phyloP scores from a whole-genome alignment of 441 rosid genomes.

The Arabidopsis lyrata region DNA sequence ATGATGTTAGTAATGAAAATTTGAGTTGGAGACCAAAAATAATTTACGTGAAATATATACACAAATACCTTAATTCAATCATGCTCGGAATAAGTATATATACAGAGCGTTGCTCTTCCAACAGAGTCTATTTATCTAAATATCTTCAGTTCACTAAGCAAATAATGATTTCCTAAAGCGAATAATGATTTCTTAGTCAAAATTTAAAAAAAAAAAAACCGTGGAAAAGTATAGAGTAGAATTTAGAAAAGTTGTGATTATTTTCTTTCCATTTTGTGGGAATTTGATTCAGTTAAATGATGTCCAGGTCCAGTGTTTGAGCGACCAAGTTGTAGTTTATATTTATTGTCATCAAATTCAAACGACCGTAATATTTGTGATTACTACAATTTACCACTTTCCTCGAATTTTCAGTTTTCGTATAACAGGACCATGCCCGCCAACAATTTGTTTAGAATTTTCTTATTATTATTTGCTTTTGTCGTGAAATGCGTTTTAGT shows the following conservation, averaged over 20 bases:
- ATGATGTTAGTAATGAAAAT: background rate
- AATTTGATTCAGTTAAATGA: background rate
- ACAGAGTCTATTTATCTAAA: background rate
- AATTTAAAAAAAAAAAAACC: background rate
- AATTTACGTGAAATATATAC: background rate
- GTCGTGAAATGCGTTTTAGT: constrained; percentile 7
- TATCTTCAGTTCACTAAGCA: background rate
- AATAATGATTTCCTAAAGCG: background rate
- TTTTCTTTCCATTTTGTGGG: background rate
- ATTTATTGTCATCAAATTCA: background rate
- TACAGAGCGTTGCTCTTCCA: background rate
- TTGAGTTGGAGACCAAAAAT: too few species aligned
- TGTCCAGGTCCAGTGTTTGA: constrained; percentile 43
- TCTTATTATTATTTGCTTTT: background rate
- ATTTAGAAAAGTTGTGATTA: background rate
- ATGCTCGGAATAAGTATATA: background rate
- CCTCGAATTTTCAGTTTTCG: constrained; percentile 33
- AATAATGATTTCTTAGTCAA: background rate
- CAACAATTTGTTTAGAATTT: constrained; percentile 5
- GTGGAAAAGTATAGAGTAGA: background rate
- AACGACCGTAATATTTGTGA: constrained; percentile 6
- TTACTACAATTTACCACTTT: background rate
- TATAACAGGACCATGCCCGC: constrained; percentile 7
- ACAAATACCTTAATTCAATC: background rate
- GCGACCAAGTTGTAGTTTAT: constrained; percentile 24